These are phyloP conservation scores for Boeremia exigua DNA, from an alignment of 2,329 filamentous ascomycete species.

Conservation along the genomic window DNA sequence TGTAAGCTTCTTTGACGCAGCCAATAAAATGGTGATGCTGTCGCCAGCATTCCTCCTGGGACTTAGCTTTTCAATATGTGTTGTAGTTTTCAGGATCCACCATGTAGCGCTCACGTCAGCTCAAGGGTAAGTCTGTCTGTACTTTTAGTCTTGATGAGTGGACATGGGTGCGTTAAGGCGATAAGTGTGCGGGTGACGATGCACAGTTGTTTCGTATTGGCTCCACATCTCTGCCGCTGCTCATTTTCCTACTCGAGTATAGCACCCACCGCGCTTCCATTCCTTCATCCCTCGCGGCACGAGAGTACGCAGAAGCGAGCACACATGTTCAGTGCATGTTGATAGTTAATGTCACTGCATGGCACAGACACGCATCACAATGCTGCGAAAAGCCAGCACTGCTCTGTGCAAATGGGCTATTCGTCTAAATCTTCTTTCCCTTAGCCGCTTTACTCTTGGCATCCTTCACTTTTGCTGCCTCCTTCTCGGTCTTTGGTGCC, in stretches of 20 bases:
- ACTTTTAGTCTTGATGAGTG: too few species aligned
- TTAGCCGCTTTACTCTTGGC: slow-evolving; percentile 29
- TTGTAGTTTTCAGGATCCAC: neutral
- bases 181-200: neutral
- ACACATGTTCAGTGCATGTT: too few species aligned
- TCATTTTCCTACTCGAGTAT: too few species aligned
- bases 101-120: slow-evolving; percentile 5
- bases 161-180: neutral
- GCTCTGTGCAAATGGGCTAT: neutral
- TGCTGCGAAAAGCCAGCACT: neutral
- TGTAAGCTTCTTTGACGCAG: neutral
- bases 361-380: neutral
- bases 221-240: too few species aligned
- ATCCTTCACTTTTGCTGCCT: slow-evolving; percentile 28
- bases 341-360: neutral
- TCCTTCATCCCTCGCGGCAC: too few species aligned
- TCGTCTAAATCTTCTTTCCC: slow-evolving; percentile 8
- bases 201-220: too few species aligned
- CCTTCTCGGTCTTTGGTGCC: slow-evolving; percentile 25
- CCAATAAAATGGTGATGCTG: too few species aligned
- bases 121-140: neutral
- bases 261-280: too few species aligned
- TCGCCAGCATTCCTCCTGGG: too few species aligned
- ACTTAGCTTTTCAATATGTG: neutral
- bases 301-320: too few species aligned